These are phyloP conservation scores for Fremontodendron californicum DNA, from an alignment of 345 rosid genomes.

Conservation along the genomic window DNA sequence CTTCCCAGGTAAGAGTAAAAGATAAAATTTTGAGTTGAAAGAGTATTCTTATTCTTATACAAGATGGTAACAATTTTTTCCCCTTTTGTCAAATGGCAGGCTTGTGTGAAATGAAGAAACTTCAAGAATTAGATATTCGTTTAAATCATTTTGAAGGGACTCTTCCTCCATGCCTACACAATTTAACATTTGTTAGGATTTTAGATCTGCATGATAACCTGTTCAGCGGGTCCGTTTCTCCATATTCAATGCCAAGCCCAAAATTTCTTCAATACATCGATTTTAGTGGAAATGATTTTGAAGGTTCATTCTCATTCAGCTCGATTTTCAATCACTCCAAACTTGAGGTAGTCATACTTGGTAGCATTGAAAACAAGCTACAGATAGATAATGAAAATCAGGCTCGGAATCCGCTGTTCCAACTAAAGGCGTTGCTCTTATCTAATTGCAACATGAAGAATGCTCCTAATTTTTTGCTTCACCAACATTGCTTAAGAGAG, in stretches of 20 bases:
- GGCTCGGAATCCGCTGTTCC: background rate
- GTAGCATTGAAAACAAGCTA: background rate
- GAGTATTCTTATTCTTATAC: background rate
- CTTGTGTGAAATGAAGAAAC: background rate
- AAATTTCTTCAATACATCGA: background rate
- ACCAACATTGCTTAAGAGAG: background rate
- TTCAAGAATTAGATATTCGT: constrained; percentile 15
- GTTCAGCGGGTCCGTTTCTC: background rate
- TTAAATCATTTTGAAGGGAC: background rate
- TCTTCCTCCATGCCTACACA: constrained; percentile 1
- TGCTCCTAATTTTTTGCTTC: constrained; percentile 15
- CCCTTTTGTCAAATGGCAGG: constrained; percentile 12
- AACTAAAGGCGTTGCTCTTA: background rate
- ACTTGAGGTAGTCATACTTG: background rate
- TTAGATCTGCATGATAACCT: constrained; percentile 15
- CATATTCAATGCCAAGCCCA: background rate
- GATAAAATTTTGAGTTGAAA: background rate
- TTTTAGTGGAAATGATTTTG: constrained; percentile 7
- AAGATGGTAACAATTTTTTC: background rate
- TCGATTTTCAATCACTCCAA: constrained; percentile 16
- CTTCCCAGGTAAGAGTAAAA: background rate
- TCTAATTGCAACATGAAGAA: background rate
- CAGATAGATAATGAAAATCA: background rate
- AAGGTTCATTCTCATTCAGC: constrained; percentile 2
- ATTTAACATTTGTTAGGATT: constrained; percentile 15